Base-by-base conservation (phyloP, 257 asterid genomes). In the Euphrasia confusa region DNA sequence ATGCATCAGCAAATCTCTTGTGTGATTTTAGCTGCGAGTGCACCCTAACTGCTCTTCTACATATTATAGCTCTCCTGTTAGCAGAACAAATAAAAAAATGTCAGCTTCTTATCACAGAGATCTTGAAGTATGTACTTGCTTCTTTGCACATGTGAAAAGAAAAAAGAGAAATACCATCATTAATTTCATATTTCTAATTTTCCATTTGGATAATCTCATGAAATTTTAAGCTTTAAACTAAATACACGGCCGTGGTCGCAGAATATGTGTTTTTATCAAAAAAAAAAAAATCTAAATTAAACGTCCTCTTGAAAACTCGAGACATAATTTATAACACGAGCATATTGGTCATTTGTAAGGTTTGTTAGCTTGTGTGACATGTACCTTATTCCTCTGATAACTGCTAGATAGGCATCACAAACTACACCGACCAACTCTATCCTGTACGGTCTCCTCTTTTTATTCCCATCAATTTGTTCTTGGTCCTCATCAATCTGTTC, bases 21-120 rank as follows among this genome's bases (percentile, higher is more conserved):
- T 90, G 98, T 26, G 98, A 88, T 77, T 76, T 82, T 63, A 90
- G 74, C 78, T 88, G 97, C 40, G 98, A 88, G 67, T 90, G 72
- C 72, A 90, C 95, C 71, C 95, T 79, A 62, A 90, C 98, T 60
- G 96, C 96, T 69, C 98, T 79, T 79, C 95, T 74, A 65, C 89
- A 85, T 76, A 88, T 85, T 75, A 90, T 90, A 54, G 96, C 98
- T 81, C 96, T 70, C 94, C 96, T 90, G 81, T 63, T 45, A 35
- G 39, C 67, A 49, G 4, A 69, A 30, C 52, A 66, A 42, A 57
- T 37, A 39, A 9, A 44, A 15, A 2, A 69, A 21, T 62, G 57
- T 59, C 26, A 35, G 65, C 12, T 63, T 8, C n/a, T n/a, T n/a
- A n/a, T n/a, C 58, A 17, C 1, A 9, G 12, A 18, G 21, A 33